Evolutionary conservation across 192 early-diverging fungal genomes (phyloP), one percentile per base, ranked within the genome.

Genomic region (Coemansia sp.): DNA sequence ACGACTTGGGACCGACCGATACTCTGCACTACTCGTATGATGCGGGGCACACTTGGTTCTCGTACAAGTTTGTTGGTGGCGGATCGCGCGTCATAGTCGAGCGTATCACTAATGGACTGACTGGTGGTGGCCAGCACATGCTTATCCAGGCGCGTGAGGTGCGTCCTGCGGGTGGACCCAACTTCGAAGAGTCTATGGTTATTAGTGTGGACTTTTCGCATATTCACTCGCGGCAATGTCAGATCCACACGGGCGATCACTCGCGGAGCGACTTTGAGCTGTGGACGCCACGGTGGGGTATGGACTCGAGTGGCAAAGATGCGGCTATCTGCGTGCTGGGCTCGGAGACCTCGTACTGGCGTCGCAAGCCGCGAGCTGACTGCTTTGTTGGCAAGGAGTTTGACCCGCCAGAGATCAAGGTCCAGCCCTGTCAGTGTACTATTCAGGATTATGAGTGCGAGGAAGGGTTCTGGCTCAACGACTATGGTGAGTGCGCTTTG

Each of bases 361-460:
- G 95, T 9, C 86, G 96, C 70, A 94, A 94, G 82, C 68, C 79
- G 2, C 85, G 87, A 43, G 87, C 88, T 24, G 63, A 79, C 1
- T 96, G 95, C 74, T 86, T 67, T 44, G 90, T 98, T 5, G 90
- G 91, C 13, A 73, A 89, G 38, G 82, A 89, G 51, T 90, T 93
- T 71, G 72, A 85, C 13, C 71, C 83, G 24, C 85, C 88, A 7
- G 75, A 85, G 11, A 86, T 78, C 9, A 76, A 79, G 18, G 63
- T 71, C 20, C 71, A 89, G 31, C 70, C 75, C 31, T 98, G 97
- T 80, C 74, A 84, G 71, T 98, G 97, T 76, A 85, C 87, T 3
- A 70, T 87, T 4, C 78, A 75, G 22, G 97, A 98, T 81, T 98
- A 83, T 73, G 95, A 96, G 88, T 98, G 97, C 73, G 94, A 92